Evolutionary conservation across 768 basidiomycete species (phyloP).

Genomic region (Cantharellus anzutake): DNA sequence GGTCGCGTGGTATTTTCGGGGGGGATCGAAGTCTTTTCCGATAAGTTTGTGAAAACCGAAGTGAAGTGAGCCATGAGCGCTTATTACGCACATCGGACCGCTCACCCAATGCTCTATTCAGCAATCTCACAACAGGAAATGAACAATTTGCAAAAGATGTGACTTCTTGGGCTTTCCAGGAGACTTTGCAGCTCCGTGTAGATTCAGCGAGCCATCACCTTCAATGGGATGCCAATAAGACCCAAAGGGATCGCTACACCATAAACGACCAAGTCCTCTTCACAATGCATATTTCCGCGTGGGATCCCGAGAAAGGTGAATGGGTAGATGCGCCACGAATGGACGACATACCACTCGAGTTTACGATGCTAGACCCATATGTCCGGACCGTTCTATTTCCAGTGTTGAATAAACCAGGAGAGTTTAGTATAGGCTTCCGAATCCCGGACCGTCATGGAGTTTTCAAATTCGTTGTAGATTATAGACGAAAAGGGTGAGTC

Average conservation of each 20-base stretch:
- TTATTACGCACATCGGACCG: neutral
- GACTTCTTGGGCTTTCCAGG: conserved; percentile 81
- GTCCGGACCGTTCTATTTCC: conserved; percentile 60
- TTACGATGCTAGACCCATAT: conserved; percentile 98
- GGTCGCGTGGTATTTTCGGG: conserved; percentile 69
- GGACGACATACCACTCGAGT: conserved; percentile 77
- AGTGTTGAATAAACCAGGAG: conserved; percentile 34
- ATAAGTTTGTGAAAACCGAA: conserved; percentile 49
- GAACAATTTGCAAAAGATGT: conserved; percentile 53
- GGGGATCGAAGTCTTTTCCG: conserved; percentile 58
- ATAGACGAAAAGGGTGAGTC: conserved; percentile 72
- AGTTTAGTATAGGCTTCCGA: conserved; percentile 69
- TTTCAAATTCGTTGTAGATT: conserved; percentile 88
- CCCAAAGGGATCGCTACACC: conserved; percentile 52
- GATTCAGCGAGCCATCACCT: conserved; percentile 53
- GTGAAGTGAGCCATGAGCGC: conserved; percentile 29
- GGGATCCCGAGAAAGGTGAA: conserved; percentile 29
- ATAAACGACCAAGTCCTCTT: conserved; percentile 68
- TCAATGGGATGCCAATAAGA: conserved; percentile 34
- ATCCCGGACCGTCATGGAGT: conserved; percentile 94
- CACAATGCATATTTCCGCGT: conserved; percentile 51
- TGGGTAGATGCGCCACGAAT: conserved; percentile 63
- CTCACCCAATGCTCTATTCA: conserved; percentile 11
- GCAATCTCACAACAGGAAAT: conserved; percentile 55
- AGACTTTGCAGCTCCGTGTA: conserved; percentile 61